Percentiles rank a stretch among this genome's conserved stretches.
Evolutionary conservation across 352 stramenopile species (phyloP).

Genomic region (Globisporangium camurandrum): DNA sequence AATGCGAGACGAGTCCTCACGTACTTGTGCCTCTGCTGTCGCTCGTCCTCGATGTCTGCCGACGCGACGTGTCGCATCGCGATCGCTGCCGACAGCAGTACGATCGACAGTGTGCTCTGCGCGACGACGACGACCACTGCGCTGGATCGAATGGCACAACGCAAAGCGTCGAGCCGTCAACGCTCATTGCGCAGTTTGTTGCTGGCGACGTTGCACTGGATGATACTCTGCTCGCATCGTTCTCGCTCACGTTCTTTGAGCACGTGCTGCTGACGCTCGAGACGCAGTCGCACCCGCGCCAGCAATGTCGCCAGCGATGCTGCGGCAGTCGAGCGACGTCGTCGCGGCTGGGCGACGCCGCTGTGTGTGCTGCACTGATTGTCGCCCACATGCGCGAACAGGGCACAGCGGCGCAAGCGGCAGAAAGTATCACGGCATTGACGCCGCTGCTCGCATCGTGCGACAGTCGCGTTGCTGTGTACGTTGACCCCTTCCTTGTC

Average conservation of each 20-base stretch:
- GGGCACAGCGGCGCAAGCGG: constrained; percentile 7
- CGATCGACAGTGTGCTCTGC: constrained; percentile 7
- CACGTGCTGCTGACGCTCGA: constrained; percentile 24
- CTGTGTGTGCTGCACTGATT: constrained; percentile 22
- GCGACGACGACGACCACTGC: constrained; percentile 5
- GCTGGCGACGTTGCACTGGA: constrained; percentile 28
- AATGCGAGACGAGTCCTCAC: constrained; percentile 17
- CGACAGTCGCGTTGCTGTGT: constrained; percentile 45
- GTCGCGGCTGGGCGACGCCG: constrained; percentile 19
- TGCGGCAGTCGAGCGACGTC: constrained; percentile 22
- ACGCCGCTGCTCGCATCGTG: constrained; percentile 23
- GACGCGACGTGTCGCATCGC: constrained; percentile 24
- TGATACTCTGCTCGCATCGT: constrained; percentile 11
- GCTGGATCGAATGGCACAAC: no score
- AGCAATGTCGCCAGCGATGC: constrained; percentile 23
- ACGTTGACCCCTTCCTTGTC: constrained; percentile 9
- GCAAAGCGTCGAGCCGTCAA: constrained; percentile 19
- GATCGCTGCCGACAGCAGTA: constrained; percentile 21
- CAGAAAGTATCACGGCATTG: constrained; percentile 7
- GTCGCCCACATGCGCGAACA: constrained; percentile 13
- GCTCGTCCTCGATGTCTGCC: constrained; percentile 28
- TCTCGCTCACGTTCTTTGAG: constrained; percentile 28
- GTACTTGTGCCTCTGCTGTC: constrained; percentile 27
- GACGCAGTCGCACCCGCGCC: constrained; percentile 6
- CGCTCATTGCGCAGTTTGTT: constrained; percentile 23